Base-by-base conservation (phyloP, 2,329 filamentous ascomycete genomes). In the Beauveria caledonica region DNA sequence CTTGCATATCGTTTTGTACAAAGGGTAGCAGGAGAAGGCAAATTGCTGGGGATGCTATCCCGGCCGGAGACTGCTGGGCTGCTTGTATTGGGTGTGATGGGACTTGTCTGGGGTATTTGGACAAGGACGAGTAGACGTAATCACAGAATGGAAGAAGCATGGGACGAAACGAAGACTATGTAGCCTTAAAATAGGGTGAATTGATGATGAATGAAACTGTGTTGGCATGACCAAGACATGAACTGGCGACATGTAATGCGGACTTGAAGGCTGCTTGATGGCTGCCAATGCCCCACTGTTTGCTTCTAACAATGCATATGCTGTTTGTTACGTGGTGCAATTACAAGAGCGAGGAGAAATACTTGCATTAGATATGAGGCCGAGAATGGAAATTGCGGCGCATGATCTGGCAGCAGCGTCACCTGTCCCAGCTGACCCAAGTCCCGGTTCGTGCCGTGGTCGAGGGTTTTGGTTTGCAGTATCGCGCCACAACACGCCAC, bases 121-220 rank as follows among this genome's bases (percentile, higher is more conserved):
- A 29, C 40, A 42, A 39, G 42, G 39, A 29, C 46, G 8, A 40
- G 46, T 29, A 42, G 29, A 46, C 49, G 36, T 5, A 19, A 15
- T 29, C 21, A 42, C 48, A 33, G 36, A 19, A 45, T 25, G 40
- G 19, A 50, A 25, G 25, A 53, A 46, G 48, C 10, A 27, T 19
- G 17, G 57, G 49, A 39, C n/a, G 23, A 29, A 33, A 27, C 25
- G 49, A 36, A 45, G 36, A 33, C 25, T 11, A 60, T 60, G 15
- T 60, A 60, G 57, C 49, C 39, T 60, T 49, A 50, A 44, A 15
- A 49, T 60, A 55, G 44, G 58, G 44, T 46, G 50, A 55, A 55
- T 49, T 55, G 50, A 60, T 50, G 58, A 49, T 51, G 58, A 19
- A 27, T 25, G 17, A 53, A 42, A 21, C 13, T 17, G 36, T 53